Percentiles rank a stretch among this genome's conserved stretches.
These are phyloP conservation scores for Ulota crispa DNA, from an alignment of 225 moss, liverwort and hornwort species.

Conservation along the genomic window DNA sequence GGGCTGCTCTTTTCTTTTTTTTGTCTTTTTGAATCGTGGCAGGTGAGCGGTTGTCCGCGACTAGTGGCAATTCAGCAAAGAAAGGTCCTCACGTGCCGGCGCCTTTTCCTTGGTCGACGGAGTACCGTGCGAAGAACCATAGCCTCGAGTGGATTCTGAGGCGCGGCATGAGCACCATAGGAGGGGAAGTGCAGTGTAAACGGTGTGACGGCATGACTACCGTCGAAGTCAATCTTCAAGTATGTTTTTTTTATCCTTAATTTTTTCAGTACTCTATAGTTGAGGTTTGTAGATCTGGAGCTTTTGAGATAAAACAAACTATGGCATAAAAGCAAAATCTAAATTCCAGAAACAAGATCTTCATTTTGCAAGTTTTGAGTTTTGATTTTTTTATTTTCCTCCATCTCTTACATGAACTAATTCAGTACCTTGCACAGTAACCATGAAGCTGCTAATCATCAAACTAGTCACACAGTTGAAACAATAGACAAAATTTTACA, in stretches of 20 bases:
- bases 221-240: conserved; percentile 85
- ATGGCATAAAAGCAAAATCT: too few species aligned
- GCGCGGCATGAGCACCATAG: conserved; percentile 69
- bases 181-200: conserved; percentile 94
- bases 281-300: too few species aligned
- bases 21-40: conserved; percentile 25
- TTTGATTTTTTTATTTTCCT: too few species aligned
- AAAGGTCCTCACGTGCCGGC: conserved; percentile 66
- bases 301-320: too few species aligned
- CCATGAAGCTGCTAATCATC: too few species aligned
- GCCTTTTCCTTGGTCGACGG: conserved; percentile 89
- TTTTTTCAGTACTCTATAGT: neutral
- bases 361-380: too few species aligned
- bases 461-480: too few species aligned
- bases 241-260: conserved; percentile 16
- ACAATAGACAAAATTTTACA: too few species aligned
- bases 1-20: neutral
- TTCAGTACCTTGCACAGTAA: too few species aligned
- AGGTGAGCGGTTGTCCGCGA: conserved; percentile 73
- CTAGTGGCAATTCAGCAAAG: conserved; percentile 67
- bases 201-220: conserved; percentile 88
- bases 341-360: too few species aligned
- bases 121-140: conserved; percentile 83
- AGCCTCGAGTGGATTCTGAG: conserved; percentile 79
- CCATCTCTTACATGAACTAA: too few species aligned